Base-by-base conservation (phyloP, 2,329 filamentous ascomycete species). In the Aspergillus niger region DNA sequence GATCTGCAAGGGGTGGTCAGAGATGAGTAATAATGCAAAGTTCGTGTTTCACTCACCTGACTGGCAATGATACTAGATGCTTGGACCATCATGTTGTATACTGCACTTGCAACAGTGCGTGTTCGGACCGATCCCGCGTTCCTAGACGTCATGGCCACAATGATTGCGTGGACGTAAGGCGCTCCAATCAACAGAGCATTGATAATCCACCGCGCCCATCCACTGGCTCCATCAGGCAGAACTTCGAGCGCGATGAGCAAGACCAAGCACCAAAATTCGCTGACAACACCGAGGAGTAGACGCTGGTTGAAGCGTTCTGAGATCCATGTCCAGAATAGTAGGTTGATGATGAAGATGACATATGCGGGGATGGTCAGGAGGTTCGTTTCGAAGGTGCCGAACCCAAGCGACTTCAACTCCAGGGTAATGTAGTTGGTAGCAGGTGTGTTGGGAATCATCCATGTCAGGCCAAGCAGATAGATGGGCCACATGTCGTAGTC, bases 291-390 rank as follows among this genome's bases (percentile, higher is more conserved):
- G 52, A 85, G 80, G 57, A 86, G 77, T 0, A 84, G 74, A 1
- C 84, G 78, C 67, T 85, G 80, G 61, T 85, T 82, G 63, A 85
- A 83, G 59, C 81, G 78, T 58, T 86, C 83, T 5, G 82, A 84
- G 49, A 82, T 76, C 73, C 79, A 84, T 0, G 85, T 83, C 60
- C 84, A 79, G 2, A 77, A 70, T 15, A 87, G 69, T 73, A 87
- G 81, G 48, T 85, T 84, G 51, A 85, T 58, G 61, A 87, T 86
- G 69, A 86, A 85, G 1, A 87, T 72, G 0, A 77, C 79, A 15
- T 83, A 83, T 0, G 84, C 81, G 0, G 85, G 85, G 13, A 89
- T 87, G 1, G 85, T 85, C 22, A 90, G 80, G 62, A 90, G 77
- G 65, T 89, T 90, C 28, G 82, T 83, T 32, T 85, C 74, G 68